Percentiles rank a stretch among this genome's conserved stretches.
Evolutionary conservation across 176 grass and related monocot genomes (phyloP).

Genomic region (Musa beccarii): DNA sequence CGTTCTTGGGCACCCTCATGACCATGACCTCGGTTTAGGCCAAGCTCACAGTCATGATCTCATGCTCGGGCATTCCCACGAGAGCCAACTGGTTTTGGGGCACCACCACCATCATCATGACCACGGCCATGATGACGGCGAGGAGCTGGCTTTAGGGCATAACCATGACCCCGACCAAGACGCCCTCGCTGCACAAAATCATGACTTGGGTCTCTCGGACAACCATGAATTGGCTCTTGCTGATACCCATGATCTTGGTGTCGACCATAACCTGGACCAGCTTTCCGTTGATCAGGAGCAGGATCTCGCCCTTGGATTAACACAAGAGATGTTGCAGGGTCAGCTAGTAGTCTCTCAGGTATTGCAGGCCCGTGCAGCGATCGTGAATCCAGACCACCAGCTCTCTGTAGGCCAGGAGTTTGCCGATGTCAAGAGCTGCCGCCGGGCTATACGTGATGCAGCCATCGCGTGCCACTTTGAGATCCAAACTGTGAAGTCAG

Average conservation of each 20-base stretch:
- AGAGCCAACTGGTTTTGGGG: slow-evolving; percentile 51
- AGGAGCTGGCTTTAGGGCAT: slow-evolving; percentile 66
- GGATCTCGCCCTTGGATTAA: slow-evolving; percentile 53
- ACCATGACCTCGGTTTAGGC: slow-evolving; percentile 42
- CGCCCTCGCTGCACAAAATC: slow-evolving; percentile 33
- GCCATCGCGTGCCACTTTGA: slow-evolving; percentile 95
- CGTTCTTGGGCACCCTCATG: slow-evolving; percentile 28
- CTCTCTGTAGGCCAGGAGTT: slow-evolving; percentile 77
- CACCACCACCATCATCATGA: slow-evolving; percentile 32
- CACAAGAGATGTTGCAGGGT: slow-evolving; percentile 42
- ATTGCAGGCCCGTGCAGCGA: slow-evolving; percentile 54
- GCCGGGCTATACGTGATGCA: slow-evolving; percentile 74
- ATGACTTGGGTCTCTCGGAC: slow-evolving; percentile 52
- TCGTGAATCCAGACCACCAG: slow-evolving; percentile 56
- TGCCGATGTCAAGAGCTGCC: slow-evolving; percentile 79
- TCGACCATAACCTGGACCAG: slow-evolving; percentile 52
- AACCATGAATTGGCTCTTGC: slow-evolving; percentile 63
- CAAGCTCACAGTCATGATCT: slow-evolving; percentile 18
- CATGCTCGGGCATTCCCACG: slow-evolving; percentile 37
- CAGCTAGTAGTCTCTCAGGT: slow-evolving; percentile 52
- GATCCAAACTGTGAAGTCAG: slow-evolving; percentile 93
- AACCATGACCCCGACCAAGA: slow-evolving; percentile 43
- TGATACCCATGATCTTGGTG: slow-evolving; percentile 53
- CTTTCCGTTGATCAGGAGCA: slow-evolving; percentile 69
- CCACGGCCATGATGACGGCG: slow-evolving; percentile 28